Percentiles rank a stretch among this genome's conserved stretches.
Evolutionary conservation across 805 yeast genomes (phyloP).

Genomic region (Zygoascus bituminiphila): DNA sequence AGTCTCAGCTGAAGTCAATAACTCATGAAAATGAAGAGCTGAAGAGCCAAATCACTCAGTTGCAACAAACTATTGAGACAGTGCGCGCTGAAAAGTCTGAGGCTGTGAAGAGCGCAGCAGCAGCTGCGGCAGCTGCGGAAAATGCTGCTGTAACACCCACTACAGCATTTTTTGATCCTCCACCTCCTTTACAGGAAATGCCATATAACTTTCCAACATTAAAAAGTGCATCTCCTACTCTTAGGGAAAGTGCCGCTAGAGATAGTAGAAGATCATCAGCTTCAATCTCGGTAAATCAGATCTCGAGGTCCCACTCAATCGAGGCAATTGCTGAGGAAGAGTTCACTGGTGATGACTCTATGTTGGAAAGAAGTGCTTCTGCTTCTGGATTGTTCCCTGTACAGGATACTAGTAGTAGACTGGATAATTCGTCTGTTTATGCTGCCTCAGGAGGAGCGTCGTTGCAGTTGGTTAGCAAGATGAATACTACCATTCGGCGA

Average conservation of each 20-base stretch:
- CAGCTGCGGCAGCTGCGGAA: neutral
- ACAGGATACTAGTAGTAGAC: slow-evolving; percentile 1
- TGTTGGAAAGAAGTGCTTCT: slow-evolving; percentile 1
- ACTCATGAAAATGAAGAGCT: slow-evolving; percentile 1
- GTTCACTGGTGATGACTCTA: neutral
- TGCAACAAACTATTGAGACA: neutral
- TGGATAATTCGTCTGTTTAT: slow-evolving; percentile 11
- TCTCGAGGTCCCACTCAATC: neutral
- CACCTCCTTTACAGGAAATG: neutral
- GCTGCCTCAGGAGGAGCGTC: slow-evolving; percentile 26
- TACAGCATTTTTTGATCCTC: neutral
- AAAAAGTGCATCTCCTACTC: neutral
- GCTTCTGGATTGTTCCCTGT: slow-evolving; percentile 3
- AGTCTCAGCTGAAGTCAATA: neutral
- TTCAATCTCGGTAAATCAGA: neutral
- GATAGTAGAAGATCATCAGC: neutral
- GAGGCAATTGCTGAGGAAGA: neutral
- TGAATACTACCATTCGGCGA: slow-evolving; percentile 69
- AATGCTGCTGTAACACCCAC: neutral
- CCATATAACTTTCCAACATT: neutral
- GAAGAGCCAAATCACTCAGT: neutral
- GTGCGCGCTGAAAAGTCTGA: neutral
- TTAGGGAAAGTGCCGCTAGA: neutral
- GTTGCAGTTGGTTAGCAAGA: slow-evolving; percentile 62
- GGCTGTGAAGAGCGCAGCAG: neutral